These are phyloP conservation scores for Pochonia chlamydosporia DNA, from an alignment of 2,329 filamentous ascomycete genomes.

Conservation along the genomic window DNA sequence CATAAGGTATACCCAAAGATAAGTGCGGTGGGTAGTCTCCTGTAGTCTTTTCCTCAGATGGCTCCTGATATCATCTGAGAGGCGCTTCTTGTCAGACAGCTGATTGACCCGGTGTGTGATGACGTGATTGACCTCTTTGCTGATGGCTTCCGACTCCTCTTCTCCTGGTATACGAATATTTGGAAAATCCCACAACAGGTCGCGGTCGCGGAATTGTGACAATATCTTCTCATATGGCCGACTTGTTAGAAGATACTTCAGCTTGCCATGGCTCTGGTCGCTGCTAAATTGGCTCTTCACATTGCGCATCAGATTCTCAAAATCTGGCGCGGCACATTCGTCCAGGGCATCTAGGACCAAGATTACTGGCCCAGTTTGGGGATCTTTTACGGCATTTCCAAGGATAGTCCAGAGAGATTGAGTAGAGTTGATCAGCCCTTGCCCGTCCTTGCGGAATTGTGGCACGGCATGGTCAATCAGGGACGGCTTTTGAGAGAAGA, in stretches of 20 bases:
- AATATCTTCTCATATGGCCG: conserved; percentile 27
- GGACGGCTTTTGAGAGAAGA: neutral
- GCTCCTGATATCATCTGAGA: conserved; percentile 12
- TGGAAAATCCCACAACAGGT: conserved; percentile 16
- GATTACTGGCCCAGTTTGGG: neutral
- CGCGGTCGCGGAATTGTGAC: conserved; percentile 14
- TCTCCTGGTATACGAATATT: conserved; percentile 29
- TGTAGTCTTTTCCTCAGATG: conserved; percentile 15
- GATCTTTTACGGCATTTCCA: neutral
- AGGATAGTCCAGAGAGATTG: neutral
- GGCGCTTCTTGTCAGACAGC: conserved; percentile 11
- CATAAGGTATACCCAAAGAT: conserved; percentile 31
- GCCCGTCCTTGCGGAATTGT: neutral
- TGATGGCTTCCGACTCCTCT: conserved; percentile 28
- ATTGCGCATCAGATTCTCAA: conserved; percentile 13
- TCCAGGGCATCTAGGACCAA: conserved; percentile 25
- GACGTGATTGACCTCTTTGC: conserved; percentile 28
- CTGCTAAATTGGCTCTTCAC: conserved; percentile 4
- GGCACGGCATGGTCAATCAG: neutral
- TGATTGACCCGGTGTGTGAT: conserved; percentile 21
- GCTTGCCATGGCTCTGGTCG: neutral
- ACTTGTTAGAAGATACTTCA: conserved; percentile 30
- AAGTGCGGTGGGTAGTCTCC: conserved; percentile 23
- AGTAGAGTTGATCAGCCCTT: neutral
- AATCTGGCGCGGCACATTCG: conserved; percentile 10